Evolutionary conservation across 352 stramenopile species (phyloP).

Genomic region (Pythium aquatile): DNA sequence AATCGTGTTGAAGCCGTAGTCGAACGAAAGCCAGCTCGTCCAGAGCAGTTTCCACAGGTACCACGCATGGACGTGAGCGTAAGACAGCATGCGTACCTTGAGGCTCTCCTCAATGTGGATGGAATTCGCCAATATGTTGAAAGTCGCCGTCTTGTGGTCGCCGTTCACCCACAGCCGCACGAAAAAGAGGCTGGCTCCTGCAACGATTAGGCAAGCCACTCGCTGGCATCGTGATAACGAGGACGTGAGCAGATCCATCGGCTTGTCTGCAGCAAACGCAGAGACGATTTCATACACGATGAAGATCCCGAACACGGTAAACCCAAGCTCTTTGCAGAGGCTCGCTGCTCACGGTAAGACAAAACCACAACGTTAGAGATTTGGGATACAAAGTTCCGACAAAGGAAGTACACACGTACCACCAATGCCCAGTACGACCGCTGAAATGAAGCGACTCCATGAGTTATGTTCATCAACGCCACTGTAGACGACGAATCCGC

Average conservation of each 20-base stretch:
- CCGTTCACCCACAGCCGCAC: slow-evolving; percentile 69
- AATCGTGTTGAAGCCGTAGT: slow-evolving; percentile 91
- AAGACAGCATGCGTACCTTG: slow-evolving; percentile 58
- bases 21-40: slow-evolving; percentile 84
- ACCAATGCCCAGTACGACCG: slow-evolving; percentile 15
- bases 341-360: slow-evolving; percentile 30
- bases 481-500: slow-evolving; percentile 60
- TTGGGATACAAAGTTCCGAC: not conserved
- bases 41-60: slow-evolving; percentile 90
- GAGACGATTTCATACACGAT: slow-evolving; percentile 55
- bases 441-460: slow-evolving; percentile 7
- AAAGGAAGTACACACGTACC: slow-evolving; percentile 13
- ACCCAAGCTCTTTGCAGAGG: slow-evolving; percentile 87
- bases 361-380: not conserved
- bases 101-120: slow-evolving; percentile 52
- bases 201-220: slow-evolving; percentile 21
- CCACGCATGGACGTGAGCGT: slow-evolving; percentile 82
- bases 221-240: not conserved
- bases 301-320: slow-evolving; percentile 81
- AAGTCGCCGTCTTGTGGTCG: slow-evolving; percentile 61
- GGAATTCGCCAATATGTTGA: slow-evolving; percentile 87
- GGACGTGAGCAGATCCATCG: not conserved
- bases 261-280: not conserved
- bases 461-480: slow-evolving; percentile 15
- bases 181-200: slow-evolving; percentile 1